Evolutionary conservation across 441 rosid genomes (phyloP).

Genomic region (Macaranga tanarius): DNA sequence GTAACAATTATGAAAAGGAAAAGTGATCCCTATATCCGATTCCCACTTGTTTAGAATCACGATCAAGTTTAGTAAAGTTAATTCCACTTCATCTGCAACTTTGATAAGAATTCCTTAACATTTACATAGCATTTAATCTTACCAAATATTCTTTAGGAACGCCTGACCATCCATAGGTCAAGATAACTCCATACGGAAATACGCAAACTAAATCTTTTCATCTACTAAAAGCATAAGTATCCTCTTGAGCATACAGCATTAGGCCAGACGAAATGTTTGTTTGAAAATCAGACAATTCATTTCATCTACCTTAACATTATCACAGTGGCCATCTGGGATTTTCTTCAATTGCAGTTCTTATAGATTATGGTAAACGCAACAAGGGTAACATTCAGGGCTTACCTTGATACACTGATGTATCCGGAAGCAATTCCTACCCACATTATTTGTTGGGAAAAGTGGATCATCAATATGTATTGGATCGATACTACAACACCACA

Average conservation of each 20-base stretch:
- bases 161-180: too few species aligned
- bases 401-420: constrained; percentile 99
- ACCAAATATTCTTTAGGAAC: too few species aligned
- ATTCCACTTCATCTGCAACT: background rate
- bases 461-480: constrained; percentile 98
- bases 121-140: too few species aligned
- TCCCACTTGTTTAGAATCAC: background rate
- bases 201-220: too few species aligned
- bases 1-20: background rate
- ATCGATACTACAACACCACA: constrained; percentile 64
- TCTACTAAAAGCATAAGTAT: too few species aligned
- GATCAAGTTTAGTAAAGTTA: background rate
- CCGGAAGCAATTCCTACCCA: constrained; percentile 98
- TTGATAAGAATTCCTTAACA: background rate
- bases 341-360: background rate
- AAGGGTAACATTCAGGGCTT: constrained; percentile 29
- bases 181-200: too few species aligned
- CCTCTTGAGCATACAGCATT: background rate
- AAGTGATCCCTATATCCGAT: background rate
- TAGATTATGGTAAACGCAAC: constrained; percentile 6
- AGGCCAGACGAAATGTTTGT: background rate
- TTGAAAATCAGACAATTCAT: too few species aligned
- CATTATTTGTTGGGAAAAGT: constrained; percentile 89
- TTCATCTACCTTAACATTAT: too few species aligned
- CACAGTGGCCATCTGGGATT: background rate